These are phyloP conservation scores for Linderina pennispora DNA, from an alignment of 192 early-diverging fungal species.

Conservation along the genomic window DNA sequence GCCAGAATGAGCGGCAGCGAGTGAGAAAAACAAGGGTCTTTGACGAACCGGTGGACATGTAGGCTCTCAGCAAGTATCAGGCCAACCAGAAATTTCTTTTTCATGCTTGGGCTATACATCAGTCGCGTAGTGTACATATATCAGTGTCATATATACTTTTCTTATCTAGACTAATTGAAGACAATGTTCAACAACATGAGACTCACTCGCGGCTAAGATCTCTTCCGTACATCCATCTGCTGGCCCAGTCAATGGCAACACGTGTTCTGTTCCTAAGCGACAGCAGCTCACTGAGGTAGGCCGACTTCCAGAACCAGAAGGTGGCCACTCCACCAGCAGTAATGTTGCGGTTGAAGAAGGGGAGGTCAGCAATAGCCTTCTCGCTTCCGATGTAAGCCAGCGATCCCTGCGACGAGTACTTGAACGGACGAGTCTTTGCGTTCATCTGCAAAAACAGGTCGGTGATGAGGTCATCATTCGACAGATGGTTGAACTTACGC, in stretches of 20 bases:
- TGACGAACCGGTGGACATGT: too few relatives aligned
- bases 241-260: conserved; percentile 88
- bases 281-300: conserved; percentile 72
- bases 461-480: conserved; percentile 13
- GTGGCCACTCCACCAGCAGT: conserved; percentile 56
- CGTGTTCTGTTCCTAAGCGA: conserved; percentile 74
- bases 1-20: too few relatives aligned
- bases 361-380: conserved; percentile 47
- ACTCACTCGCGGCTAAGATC: conserved; percentile 86
- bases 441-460: conserved; percentile 18
- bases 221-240: conserved; percentile 82
- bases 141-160: too few relatives aligned
- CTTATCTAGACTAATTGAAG: too few relatives aligned
- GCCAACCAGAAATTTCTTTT: too few relatives aligned
- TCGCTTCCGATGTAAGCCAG: conserved; percentile 65
- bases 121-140: too few relatives aligned
- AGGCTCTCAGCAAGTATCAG: too few relatives aligned
- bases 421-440: conserved; percentile 46
- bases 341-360: conserved; percentile 56
- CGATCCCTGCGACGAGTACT: conserved; percentile 59
- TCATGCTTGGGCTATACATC: too few relatives aligned
- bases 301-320: conserved; percentile 72
- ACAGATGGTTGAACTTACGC: conserved; percentile 59
- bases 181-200: too few relatives aligned
- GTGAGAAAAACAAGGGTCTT: too few relatives aligned